Conservation (phyloP, 73 alveolate genomes). For the Stentor coeruleus region DNA sequence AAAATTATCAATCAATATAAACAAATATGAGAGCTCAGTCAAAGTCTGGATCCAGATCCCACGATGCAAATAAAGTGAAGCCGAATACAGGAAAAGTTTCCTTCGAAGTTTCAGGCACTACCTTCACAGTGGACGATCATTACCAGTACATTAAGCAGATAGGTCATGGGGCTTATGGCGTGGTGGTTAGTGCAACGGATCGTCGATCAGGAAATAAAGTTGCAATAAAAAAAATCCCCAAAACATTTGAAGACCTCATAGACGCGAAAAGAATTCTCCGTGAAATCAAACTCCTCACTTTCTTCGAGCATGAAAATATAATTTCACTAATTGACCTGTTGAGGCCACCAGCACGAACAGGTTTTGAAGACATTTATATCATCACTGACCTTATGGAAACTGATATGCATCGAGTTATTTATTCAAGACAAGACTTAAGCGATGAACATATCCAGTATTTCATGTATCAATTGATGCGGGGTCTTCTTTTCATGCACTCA, state of each 20-base stretch:
- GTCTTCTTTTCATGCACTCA: constrained; percentile 77
- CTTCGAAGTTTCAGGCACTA: constrained; percentile 42
- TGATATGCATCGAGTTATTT: constrained; percentile 87
- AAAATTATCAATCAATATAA: too few relatives aligned
- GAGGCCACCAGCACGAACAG: constrained; percentile 80
- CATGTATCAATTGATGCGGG: constrained; percentile 75
- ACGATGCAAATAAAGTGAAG: too few relatives aligned
- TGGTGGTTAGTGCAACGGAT: constrained; percentile 81
- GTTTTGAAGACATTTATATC: constrained; percentile 85
- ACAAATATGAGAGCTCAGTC: too few relatives aligned
- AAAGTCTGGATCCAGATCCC: too few relatives aligned
- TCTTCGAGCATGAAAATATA: constrained; percentile 81
- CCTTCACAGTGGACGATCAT: constrained; percentile 68
- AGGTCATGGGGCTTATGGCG: constrained; percentile 93
- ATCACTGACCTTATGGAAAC: constrained; percentile 89
- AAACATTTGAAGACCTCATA: constrained; percentile 78
- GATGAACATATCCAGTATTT: constrained; percentile 90
- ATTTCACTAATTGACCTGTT: constrained; percentile 66
- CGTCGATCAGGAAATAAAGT: constrained; percentile 68
- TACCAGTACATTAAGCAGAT: constrained; percentile 71
- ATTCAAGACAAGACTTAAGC: constrained; percentile 74
- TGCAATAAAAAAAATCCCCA: constrained; percentile 85
- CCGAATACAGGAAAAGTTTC: constrained; percentile 44
- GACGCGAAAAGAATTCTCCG: constrained; percentile 87
- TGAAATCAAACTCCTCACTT: constrained; percentile 70